These are phyloP conservation scores for Closterium sp. DNA, from an alignment of 139 green algal genomes.

Conservation along the genomic window DNA sequence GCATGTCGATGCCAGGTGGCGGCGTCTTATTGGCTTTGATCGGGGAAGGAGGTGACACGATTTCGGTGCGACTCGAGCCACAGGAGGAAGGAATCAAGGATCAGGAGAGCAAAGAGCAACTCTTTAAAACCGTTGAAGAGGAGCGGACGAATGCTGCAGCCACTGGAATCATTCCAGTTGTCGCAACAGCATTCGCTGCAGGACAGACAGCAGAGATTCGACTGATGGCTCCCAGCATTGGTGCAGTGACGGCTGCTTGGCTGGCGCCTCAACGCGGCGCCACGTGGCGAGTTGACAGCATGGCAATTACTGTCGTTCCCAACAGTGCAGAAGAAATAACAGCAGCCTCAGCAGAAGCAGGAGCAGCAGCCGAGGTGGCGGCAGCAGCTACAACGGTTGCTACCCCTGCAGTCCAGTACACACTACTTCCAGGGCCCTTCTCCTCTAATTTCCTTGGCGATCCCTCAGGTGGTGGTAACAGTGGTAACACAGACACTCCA, in stretches of 20 bases:
- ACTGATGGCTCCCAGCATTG: neutral
- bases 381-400: neutral
- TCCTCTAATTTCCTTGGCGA: neutral
- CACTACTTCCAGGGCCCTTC: neutral
- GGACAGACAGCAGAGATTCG: neutral
- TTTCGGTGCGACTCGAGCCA: neutral
- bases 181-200: neutral
- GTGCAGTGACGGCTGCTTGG: neutral
- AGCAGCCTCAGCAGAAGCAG: neutral
- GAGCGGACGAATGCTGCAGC: neutral
- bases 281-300: neutral
- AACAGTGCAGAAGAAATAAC: neutral
- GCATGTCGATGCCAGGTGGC: neutral
- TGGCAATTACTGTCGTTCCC: neutral
- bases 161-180: neutral
- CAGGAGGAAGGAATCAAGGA: neutral
- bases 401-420: neutral
- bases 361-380: neutral
- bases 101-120: neutral
- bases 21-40: neutral
- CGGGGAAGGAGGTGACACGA: neutral
- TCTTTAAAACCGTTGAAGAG: too few species aligned
- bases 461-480: neutral
- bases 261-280: neutral
- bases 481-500: neutral